Conservation (phyloP, 208 protist species). For the Herpetomonas samuelpessoai region DNA sequence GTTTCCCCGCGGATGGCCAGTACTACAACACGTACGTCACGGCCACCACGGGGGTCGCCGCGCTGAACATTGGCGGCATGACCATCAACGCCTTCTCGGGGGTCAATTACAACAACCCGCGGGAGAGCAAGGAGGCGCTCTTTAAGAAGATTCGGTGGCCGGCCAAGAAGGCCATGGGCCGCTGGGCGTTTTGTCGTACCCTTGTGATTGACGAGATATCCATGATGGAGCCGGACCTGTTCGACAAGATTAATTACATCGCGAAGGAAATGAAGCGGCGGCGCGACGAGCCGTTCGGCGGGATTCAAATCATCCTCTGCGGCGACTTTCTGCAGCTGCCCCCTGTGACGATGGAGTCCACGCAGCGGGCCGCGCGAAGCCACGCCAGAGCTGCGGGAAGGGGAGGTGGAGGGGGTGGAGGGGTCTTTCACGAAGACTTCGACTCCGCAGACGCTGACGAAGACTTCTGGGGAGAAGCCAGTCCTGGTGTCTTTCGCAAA, state of each 20-base stretch:
- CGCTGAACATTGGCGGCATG: slow-evolving; percentile 48
- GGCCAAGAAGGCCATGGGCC: slow-evolving; percentile 7
- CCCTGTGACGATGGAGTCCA: slow-evolving; percentile 13
- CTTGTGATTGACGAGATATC: slow-evolving; percentile 81
- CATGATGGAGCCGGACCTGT: slow-evolving; percentile 50
- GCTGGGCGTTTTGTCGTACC: slow-evolving; percentile 35
- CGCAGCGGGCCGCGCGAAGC: neutral
- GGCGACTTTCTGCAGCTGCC: slow-evolving; percentile 83
- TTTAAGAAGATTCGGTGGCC: slow-evolving; percentile 1
- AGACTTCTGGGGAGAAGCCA: no score
- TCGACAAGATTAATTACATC: slow-evolving; percentile 61
- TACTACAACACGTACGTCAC: slow-evolving; percentile 40
- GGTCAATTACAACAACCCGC: slow-evolving; percentile 26
- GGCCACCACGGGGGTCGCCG: slow-evolving; percentile 60
- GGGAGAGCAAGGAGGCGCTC: slow-evolving; percentile 2
- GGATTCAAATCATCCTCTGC: slow-evolving; percentile 76
- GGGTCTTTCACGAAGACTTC: neutral
- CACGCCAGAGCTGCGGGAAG: no score
- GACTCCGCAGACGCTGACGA: neutral
- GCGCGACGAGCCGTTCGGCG: slow-evolving; percentile 49
- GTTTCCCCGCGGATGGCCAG: slow-evolving; percentile 1
- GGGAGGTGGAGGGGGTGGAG: neutral
- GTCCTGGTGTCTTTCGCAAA: no score
- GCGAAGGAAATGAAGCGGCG: slow-evolving; percentile 33
- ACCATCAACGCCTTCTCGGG: slow-evolving; percentile 61